These are phyloP conservation scores for Heliamphora pulchella DNA, from an alignment of 179 eudicot species.

Conservation along the genomic window DNA sequence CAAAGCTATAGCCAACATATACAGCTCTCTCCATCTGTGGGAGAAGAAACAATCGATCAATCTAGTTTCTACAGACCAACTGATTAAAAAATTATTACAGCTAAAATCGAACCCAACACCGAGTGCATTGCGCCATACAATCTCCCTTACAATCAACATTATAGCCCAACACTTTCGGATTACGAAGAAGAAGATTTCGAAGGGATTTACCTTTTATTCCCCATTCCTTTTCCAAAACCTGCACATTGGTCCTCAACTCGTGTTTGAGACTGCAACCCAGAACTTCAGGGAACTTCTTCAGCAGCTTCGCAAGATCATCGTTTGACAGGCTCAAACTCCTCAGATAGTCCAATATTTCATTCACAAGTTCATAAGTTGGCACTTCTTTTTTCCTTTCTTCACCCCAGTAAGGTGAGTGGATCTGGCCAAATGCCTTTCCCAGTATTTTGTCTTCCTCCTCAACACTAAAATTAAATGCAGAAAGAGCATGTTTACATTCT, in stretches of 20 bases:
- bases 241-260: constrained; percentile 65
- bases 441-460: constrained; percentile 82
- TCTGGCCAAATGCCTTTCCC: constrained; percentile 84
- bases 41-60: background rate
- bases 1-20: background rate
- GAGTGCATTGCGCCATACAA: constrained; percentile 91
- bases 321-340: constrained; percentile 68
- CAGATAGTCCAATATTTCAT: constrained; percentile 50
- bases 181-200: constrained; percentile 65
- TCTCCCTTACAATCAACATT: constrained; percentile 95
- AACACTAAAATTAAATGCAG: constrained; percentile 39
- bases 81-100: background rate
- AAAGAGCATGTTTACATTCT: constrained; percentile 52
- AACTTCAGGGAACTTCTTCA: constrained; percentile 95
- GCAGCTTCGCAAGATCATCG: constrained; percentile 65
- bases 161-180: constrained; percentile 81
- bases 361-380: constrained; percentile 50
- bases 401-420: constrained; percentile 90
- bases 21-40: background rate
- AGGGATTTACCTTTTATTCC: constrained; percentile 75
- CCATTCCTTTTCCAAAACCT: constrained; percentile 62
- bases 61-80: background rate
- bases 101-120: constrained; percentile 96
- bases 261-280: constrained; percentile 78
- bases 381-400: constrained; percentile 71